A percentile compares a stretch with the other conserved stretches of the same genome.
These are phyloP conservation scores for Magnolia officinalis DNA, from an alignment of 164 flowering plant genomes.

Conservation along the genomic window DNA sequence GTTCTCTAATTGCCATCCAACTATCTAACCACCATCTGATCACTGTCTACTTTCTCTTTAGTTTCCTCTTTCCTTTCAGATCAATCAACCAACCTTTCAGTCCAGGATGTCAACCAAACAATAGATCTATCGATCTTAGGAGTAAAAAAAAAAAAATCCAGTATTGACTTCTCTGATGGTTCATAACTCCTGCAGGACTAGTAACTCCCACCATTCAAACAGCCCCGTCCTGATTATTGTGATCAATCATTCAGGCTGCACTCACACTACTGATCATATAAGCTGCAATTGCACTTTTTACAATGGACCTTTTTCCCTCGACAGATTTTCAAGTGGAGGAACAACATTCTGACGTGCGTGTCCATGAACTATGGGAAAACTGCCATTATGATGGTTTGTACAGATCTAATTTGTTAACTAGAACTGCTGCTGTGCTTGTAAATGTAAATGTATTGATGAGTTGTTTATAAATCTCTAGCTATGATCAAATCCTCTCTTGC, in stretches of 20 bases:
- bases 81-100: neutral
- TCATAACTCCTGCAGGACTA: neutral
- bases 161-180: neutral
- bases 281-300: neutral
- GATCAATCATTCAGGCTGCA: too few relatives aligned
- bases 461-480: neutral
- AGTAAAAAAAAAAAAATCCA: neutral
- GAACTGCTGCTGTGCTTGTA: neutral
- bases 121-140: too few relatives aligned
- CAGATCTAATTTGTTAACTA: neutral
- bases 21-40: neutral
- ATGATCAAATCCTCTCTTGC: too few relatives aligned
- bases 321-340: neutral
- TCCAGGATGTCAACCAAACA: too few relatives aligned
- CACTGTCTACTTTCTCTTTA: neutral
- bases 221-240: neutral
- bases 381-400: neutral
- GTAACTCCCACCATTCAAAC: neutral
- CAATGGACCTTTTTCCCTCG: neutral
- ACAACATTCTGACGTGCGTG: neutral
- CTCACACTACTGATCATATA: neutral
- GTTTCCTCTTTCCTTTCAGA: neutral
- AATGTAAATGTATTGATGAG: neutral
- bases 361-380: neutral
- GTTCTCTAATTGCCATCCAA: neutral